Conservation (phyloP, 2,329 filamentous ascomycete genomes). For the Helotiales sp. region DNA sequence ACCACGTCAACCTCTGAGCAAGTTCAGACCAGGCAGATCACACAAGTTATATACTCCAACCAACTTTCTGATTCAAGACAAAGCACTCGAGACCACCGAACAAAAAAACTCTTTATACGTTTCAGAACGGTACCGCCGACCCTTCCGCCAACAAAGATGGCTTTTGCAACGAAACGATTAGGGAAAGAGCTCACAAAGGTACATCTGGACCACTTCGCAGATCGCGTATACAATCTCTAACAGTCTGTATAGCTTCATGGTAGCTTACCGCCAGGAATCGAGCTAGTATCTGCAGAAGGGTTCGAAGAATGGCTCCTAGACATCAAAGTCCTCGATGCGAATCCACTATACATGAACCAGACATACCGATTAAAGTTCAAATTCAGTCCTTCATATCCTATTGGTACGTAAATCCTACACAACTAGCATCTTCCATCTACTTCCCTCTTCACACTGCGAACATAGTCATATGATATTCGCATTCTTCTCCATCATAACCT, state of each 20-base stretch:
- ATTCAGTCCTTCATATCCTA: conserved; percentile 84
- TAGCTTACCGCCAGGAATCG: conserved; percentile 63
- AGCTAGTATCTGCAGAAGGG: conserved; percentile 77
- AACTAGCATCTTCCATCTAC: no score
- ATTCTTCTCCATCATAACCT: neutral
- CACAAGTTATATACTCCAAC: neutral
- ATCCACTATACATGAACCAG: conserved; percentile 82
- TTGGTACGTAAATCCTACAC: conserved; percentile 58
- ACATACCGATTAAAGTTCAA: conserved; percentile 84
- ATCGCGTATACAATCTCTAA: neutral
- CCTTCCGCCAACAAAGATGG: conserved; percentile 37
- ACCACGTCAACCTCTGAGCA: neutral
- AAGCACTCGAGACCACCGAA: neutral
- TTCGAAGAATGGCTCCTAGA: conserved; percentile 92
- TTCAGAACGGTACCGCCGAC: neutral
- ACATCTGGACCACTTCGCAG: conserved; percentile 11
- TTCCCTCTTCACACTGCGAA: neutral
- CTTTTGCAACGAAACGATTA: conserved; percentile 56
- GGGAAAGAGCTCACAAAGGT: conserved; percentile 62
- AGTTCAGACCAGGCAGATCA: neutral
- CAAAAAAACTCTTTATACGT: neutral
- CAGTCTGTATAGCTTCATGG: conserved; percentile 31
- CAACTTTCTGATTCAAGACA: neutral
- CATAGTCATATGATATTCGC: neutral
- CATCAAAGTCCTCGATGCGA: conserved; percentile 84